Evolutionary conservation across 208 protist genomes (phyloP).

Genomic region (Trypanosomatidae sp.): DNA sequence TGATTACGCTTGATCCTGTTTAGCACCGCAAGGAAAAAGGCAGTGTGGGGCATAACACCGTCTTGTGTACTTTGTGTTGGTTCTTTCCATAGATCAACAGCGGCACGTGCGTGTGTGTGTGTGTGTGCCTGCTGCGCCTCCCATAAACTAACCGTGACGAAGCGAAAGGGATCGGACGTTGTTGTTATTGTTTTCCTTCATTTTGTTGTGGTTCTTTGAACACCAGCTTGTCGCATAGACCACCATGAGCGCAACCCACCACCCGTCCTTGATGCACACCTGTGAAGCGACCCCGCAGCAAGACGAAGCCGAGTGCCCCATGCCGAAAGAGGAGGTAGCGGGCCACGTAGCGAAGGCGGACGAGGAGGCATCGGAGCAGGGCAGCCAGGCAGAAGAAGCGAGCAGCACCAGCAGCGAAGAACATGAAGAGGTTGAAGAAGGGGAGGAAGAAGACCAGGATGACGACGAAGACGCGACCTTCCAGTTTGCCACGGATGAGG

Average conservation of each 20-base stretch:
- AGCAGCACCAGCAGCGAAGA: conserved; percentile 27
- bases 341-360: not conserved
- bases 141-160: no score
- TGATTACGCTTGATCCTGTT: no score
- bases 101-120: not conserved
- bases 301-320: not conserved
- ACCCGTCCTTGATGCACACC: not conserved
- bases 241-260: conserved; percentile 7
- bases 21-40: not conserved
- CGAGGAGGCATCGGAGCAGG: not conserved
- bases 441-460: conserved; percentile 25
- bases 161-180: not conserved
- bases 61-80: not conserved
- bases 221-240: not conserved
- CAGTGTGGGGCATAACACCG: not conserved
- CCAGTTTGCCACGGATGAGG: conserved; percentile 64
- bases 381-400: conserved; percentile 17
- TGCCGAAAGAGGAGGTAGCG: not conserved
- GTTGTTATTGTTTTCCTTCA: not conserved
- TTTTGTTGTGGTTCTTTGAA: not conserved
- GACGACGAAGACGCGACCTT: conserved; percentile 43
- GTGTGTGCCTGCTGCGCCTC: not conserved
- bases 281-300: conserved; percentile 5
- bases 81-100: not conserved
- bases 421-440: conserved; percentile 13